Conservation (phyloP, 192 early-diverging fungal species). For the Haplosporangium gracile region DNA sequence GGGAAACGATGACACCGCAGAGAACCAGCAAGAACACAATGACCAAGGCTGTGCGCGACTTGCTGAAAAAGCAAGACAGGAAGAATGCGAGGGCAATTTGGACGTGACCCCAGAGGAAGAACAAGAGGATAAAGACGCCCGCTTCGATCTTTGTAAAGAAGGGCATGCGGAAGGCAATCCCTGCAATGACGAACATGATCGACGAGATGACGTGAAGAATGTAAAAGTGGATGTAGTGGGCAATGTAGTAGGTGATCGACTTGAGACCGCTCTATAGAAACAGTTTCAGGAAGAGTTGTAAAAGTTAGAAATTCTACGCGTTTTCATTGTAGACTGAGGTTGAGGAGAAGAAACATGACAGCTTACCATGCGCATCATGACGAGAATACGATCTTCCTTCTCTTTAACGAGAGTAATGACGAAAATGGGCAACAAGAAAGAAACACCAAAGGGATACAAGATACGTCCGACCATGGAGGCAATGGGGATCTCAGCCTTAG, state of each 20-base stretch:
- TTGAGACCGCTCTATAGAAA: slow-evolving; percentile 70
- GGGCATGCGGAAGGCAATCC: slow-evolving; percentile 66
- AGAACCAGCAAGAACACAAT: slow-evolving; percentile 74
- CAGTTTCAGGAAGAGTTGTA: not conserved
- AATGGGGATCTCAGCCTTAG: slow-evolving; percentile 64
- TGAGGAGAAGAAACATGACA: not conserved
- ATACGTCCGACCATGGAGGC: slow-evolving; percentile 69
- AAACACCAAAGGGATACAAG: slow-evolving; percentile 79
- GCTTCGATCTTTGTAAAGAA: slow-evolving; percentile 71
- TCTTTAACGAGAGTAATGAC: slow-evolving; percentile 77
- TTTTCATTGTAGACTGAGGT: not conserved
- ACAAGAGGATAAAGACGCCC: slow-evolving; percentile 64
- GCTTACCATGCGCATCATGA: slow-evolving; percentile 80
- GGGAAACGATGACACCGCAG: slow-evolving; percentile 72
- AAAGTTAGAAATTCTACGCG: not conserved
- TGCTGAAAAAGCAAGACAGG: slow-evolving; percentile 71
- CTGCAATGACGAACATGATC: slow-evolving; percentile 73
- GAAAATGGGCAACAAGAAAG: slow-evolving; percentile 81
- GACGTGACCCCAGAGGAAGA: slow-evolving; percentile 76
- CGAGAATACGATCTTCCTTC: slow-evolving; percentile 77
- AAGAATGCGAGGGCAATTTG: slow-evolving; percentile 78
- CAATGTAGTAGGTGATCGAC: slow-evolving; percentile 68
- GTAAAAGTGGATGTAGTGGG: slow-evolving; percentile 75
- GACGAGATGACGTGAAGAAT: slow-evolving; percentile 70
- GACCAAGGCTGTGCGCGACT: slow-evolving; percentile 70